Percentiles rank a stretch among this genome's conserved stretches.
phyloP scores from a whole-genome alignment of 306 rosid species.

The Trifolium pratense region DNA sequence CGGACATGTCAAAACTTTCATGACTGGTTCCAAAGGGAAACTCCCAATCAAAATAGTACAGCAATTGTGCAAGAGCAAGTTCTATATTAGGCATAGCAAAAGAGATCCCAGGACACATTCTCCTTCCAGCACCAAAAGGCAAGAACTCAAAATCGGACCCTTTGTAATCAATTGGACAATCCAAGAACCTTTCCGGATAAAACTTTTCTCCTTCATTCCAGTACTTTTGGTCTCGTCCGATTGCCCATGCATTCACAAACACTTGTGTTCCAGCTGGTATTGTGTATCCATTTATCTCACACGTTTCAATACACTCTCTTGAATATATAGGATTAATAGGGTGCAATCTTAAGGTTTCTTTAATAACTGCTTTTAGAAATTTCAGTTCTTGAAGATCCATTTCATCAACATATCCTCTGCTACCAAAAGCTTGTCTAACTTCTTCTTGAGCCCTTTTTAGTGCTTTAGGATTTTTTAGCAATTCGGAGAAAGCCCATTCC shows the following conservation, averaged over 20 bases:
- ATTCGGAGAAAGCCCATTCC: constrained; percentile 18
- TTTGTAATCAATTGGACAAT: constrained; percentile 28
- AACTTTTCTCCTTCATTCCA: constrained; percentile 43
- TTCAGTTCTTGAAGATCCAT: constrained; percentile 29
- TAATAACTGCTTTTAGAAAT: constrained; percentile 33
- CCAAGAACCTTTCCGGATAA: constrained; percentile 43
- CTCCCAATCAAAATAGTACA: constrained; percentile 41
- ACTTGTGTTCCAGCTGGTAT: constrained; percentile 31
- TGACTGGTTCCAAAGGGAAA: constrained; percentile 38
- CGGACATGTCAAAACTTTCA: constrained; percentile 38
- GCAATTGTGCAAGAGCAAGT: constrained; percentile 33
- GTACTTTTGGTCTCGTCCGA: constrained; percentile 34
- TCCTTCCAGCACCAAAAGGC: constrained; percentile 40
- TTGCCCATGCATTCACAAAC: constrained; percentile 36
- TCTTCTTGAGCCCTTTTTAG: constrained; percentile 19
- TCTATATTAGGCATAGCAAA: constrained; percentile 23
- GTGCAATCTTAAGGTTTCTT: constrained; percentile 45
- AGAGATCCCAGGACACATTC: constrained; percentile 37
- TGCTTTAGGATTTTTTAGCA: constrained; percentile 8
- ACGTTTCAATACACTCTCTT: constrained; percentile 41
- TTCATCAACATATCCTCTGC: constrained; percentile 30
- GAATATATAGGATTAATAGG: constrained; percentile 35
- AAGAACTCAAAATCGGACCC: constrained; percentile 34
- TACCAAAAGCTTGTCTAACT: constrained; percentile 17
- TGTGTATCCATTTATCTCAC: constrained; percentile 40